Base-by-base conservation (phyloP, 1,139 yeast species). In the Candida dubliniensis region DNA sequence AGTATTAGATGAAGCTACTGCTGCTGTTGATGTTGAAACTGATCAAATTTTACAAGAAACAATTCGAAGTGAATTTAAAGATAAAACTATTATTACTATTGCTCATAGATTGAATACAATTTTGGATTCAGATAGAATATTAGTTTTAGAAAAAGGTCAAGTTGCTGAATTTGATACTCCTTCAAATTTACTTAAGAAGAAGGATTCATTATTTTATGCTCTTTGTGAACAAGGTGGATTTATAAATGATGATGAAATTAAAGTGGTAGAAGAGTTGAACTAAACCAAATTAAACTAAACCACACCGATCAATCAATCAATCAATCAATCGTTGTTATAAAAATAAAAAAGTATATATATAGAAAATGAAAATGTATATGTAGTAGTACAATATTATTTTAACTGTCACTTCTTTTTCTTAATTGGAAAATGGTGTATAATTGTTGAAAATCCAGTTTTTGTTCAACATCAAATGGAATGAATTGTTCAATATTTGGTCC, bases 1-100 rank as follows among this genome's bases (percentile, higher is more conserved):
- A 40, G 61, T 69, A 34, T 55, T 68, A 37, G 99, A 93, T 64
- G 99, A 93, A 67, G 98, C 98, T 11, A 91, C 98, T 3, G 97
- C 98, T 2, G 96, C 96, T 2, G 96, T 93, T 41, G 99, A 93
- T 65, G 96, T 90, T 29, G 95, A 90, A 59, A 93, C 99, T 1
- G 99, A 93, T 64, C 72, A 84, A 54, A 77, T 90, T 37, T 76
- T 91, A 42, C 98, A 91, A 67, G 82, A 84, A 56, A 91, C 97
- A 0, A 91, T 91, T 46, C 79, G 97, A 63, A 68, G 75, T 3
- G 96, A 89, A 47, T 91, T 91, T 63, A 81, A 82, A 56, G 89
- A 90, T 52, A 80, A 96, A 61, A 91, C 98, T 0, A 90, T 93
- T 58, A 72, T 93, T 55, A 91, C 98, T 2, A 91, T 93, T 69